Conservation (phyloP, 2,329 filamentous ascomycete species). For the Meredithiella fracta region DNA sequence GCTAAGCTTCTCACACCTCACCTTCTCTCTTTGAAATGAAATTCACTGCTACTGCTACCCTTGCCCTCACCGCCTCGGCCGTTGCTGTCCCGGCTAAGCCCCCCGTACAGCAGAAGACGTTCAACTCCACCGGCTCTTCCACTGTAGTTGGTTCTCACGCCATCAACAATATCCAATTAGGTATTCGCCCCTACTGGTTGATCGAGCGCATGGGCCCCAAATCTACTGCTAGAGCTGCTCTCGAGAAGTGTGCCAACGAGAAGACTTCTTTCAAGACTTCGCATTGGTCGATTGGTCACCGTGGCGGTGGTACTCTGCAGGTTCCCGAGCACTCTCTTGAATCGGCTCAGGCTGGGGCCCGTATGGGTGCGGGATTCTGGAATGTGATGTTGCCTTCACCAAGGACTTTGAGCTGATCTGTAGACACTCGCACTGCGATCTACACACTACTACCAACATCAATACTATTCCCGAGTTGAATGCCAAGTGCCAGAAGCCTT, state of each 20-base stretch:
- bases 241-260: constrained; percentile 39
- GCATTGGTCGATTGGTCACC: constrained; percentile 44
- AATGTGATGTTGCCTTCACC: constrained; percentile 54
- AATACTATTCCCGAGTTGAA: constrained; percentile 43
- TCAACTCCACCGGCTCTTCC: not conserved
- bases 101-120: not conserved
- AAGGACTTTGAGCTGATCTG: constrained; percentile 49
- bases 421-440: constrained; percentile 49
- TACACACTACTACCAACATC: constrained; percentile 55
- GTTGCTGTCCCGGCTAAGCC: constrained; percentile 1
- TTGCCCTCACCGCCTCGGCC: constrained; percentile 6
- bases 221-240: constrained; percentile 40
- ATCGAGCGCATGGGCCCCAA: constrained; percentile 44
- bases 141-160: constrained; percentile 16
- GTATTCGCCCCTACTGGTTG: constrained; percentile 48
- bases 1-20: not conserved
- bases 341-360: constrained; percentile 42
- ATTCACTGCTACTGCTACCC: not conserved
- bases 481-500: constrained; percentile 46
- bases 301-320: constrained; percentile 43
- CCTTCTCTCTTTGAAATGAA: constrained; percentile 1
- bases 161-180: constrained; percentile 38
- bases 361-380: constrained; percentile 50
- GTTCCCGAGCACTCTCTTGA: constrained; percentile 48
- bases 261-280: constrained; percentile 32